Evolutionary conservation across 164 flowering plant genomes (phyloP).

Genomic region (Amborella trichopoda): DNA sequence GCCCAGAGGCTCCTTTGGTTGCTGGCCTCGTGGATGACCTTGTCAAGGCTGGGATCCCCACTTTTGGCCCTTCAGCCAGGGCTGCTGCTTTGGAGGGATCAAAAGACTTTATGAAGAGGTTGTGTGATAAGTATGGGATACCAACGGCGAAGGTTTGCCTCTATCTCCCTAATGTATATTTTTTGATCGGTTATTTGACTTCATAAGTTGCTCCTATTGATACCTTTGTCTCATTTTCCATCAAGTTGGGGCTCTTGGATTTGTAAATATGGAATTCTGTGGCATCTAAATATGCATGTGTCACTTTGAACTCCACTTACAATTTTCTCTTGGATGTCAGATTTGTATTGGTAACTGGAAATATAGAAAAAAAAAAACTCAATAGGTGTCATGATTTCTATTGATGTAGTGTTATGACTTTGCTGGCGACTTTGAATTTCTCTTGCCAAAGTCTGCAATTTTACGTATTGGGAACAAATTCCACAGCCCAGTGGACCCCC

Average conservation of each 20-base stretch:
- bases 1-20: conserved; percentile 98
- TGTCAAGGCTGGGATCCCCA: conserved; percentile 62
- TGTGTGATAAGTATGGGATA: conserved; percentile 85
- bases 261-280: not conserved
- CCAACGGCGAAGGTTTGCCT: conserved; percentile 85
- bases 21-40: conserved; percentile 86
- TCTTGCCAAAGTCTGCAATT: too few relatives aligned
- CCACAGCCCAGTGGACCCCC: too few relatives aligned
- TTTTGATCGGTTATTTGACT: not conserved
- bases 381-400: too few relatives aligned
- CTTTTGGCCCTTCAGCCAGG: conserved; percentile 94
- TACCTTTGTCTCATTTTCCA: not conserved
- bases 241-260: not conserved
- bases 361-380: too few relatives aligned
- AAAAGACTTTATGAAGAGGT: conserved; percentile 88
- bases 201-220: not conserved
- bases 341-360: too few relatives aligned
- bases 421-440: too few relatives aligned
- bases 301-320: too few relatives aligned
- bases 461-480: too few relatives aligned
- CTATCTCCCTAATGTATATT: not conserved
- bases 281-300: too few relatives aligned
- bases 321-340: too few relatives aligned
- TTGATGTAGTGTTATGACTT: too few relatives aligned
- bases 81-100: conserved; percentile 99